Conservation (phyloP, 1,139 yeast genomes). For the Suzukiozyma palmioleophila region DNA sequence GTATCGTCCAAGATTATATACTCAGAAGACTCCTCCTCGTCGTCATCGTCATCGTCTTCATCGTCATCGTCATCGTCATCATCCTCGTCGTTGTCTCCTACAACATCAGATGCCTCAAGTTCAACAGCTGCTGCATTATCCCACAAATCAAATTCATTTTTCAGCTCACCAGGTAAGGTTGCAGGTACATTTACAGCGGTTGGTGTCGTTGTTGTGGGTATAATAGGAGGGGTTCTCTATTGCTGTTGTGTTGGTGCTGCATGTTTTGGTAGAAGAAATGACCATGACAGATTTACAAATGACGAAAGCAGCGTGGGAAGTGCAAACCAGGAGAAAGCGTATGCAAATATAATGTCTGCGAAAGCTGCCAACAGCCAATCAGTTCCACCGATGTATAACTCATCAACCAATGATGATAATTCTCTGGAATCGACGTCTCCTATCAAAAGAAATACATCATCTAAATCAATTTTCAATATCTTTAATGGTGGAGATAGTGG, state of each 20-base stretch:
- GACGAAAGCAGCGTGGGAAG: constrained; percentile 35
- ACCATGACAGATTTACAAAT: constrained; percentile 30
- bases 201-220: constrained; percentile 47
- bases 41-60: constrained; percentile 10
- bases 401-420: constrained; percentile 11
- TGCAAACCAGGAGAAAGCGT: constrained; percentile 17
- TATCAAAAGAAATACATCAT: constrained; percentile 32
- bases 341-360: constrained; percentile 9
- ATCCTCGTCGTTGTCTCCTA: constrained; percentile 9
- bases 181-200: constrained; percentile 74
- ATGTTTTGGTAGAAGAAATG: constrained; percentile 11
- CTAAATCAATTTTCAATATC: constrained; percentile 30
- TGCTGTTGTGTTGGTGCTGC: constrained; percentile 28
- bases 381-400: constrained; percentile 6
- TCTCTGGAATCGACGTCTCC: constrained; percentile 12
- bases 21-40: constrained; percentile 1
- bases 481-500: constrained; percentile 23
- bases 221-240: constrained; percentile 30
- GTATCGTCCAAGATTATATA: constrained; percentile 15
- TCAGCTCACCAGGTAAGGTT: constrained; percentile 58
- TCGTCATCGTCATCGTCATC: constrained; percentile 6
- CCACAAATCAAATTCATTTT: constrained; percentile 29
- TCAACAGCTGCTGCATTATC: constrained; percentile 3
- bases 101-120: constrained; percentile 7
- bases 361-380: constrained; percentile 5